Evolutionary conservation across 768 basidiomycete species (phyloP).

Genomic region (Psilocybe subaeruginosa): DNA sequence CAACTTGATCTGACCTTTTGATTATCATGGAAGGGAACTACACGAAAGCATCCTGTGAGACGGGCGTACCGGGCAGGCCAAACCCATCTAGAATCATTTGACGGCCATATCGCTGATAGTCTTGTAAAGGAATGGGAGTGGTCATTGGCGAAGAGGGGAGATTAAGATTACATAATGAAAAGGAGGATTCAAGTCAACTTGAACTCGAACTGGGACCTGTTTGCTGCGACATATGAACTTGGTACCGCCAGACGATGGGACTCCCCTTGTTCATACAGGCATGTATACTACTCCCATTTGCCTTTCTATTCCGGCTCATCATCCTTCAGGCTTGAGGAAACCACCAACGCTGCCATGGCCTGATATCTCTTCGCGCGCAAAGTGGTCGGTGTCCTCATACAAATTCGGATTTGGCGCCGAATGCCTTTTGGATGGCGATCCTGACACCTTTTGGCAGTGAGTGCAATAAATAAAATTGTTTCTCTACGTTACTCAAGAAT

Average conservation of each 20-base stretch:
- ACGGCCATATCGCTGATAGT: slow-evolving; percentile 91
- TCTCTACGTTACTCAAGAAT: not conserved
- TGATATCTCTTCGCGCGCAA: slow-evolving; percentile 85
- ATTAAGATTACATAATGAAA: slow-evolving; percentile 14
- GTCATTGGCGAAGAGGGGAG: slow-evolving; percentile 8
- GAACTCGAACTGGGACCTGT: not conserved
- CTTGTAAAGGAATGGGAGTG: slow-evolving; percentile 49
- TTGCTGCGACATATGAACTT: slow-evolving; percentile 11
- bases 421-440: slow-evolving; percentile 85
- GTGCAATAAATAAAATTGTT: slow-evolving; percentile 30
- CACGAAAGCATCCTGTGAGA: not conserved
- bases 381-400: slow-evolving; percentile 95
- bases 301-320: not conserved
- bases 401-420: slow-evolving; percentile 98
- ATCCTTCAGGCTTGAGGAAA: slow-evolving; percentile 27
- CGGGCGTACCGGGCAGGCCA: slow-evolving; percentile 72
- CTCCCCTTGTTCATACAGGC: slow-evolving; percentile 41
- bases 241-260: slow-evolving; percentile 16
- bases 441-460: slow-evolving; percentile 98
- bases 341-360: slow-evolving; percentile 69
- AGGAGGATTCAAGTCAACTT: not conserved
- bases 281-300: not conserved
- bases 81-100: slow-evolving; percentile 95
- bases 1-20: slow-evolving; percentile 81
- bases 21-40: slow-evolving; percentile 5